Percentiles rank a stretch among this genome's conserved stretches.
These are phyloP conservation scores for Hypoxylon perforatum DNA, from an alignment of 495 filamentous ascomycete genomes.

Conservation along the genomic window DNA sequence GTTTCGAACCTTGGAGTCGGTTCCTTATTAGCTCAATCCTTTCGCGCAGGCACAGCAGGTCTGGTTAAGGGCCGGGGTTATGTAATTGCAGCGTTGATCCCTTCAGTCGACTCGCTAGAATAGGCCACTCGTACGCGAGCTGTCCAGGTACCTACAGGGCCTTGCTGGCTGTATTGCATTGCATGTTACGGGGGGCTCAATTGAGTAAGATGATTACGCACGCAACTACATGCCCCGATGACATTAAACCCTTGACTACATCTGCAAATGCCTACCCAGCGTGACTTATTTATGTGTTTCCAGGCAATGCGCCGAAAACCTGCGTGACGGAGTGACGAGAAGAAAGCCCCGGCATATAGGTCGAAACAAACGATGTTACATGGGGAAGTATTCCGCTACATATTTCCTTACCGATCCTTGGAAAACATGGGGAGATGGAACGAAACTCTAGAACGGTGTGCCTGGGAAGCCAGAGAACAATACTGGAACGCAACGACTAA, in stretches of 20 bases:
- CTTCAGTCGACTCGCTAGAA: background rate
- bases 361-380: constrained; percentile 29
- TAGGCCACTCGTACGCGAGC: background rate
- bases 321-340: background rate
- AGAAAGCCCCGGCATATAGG: constrained; percentile 12
- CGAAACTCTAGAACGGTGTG: constrained; percentile 21
- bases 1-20: constrained; percentile 25
- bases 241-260: constrained; percentile 2
- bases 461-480: background rate
- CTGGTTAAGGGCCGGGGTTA: background rate
- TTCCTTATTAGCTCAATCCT: constrained; percentile 13
- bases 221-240: background rate
- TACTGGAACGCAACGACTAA: background rate
- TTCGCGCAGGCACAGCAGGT: background rate
- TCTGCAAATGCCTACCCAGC: background rate
- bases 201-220: background rate
- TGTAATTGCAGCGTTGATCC: constrained; percentile 16
- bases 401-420: background rate
- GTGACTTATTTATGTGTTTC: too few relatives aligned
- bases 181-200: background rate
- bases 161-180: background rate
- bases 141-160: background rate
- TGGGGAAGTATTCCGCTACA: background rate
- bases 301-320: background rate
- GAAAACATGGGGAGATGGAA: constrained; percentile 4